phyloP scores from a whole-genome alignment of 371 early-diverging fungal genomes.

The Saksenaea vasiformis region DNA sequence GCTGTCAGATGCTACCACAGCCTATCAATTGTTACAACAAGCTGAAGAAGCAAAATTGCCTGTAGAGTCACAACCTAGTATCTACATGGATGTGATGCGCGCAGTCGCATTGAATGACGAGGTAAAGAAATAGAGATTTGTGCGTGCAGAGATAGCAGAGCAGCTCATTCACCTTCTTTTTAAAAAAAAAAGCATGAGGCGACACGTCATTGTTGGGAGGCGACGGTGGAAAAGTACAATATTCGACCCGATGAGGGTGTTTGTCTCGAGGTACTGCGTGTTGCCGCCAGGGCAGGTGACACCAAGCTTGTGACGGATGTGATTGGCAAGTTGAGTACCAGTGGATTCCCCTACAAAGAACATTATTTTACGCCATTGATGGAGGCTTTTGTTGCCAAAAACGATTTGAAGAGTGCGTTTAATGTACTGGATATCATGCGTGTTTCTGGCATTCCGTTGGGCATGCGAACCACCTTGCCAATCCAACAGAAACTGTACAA shows the following conservation, averaged over 20 bases:
- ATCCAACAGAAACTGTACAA: constrained; percentile 26
- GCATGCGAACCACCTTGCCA: constrained; percentile 41
- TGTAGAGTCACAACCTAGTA: constrained; percentile 38
- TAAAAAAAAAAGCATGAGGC: constrained; percentile 42
- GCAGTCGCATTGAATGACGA: constrained; percentile 40
- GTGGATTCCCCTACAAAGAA: constrained; percentile 61
- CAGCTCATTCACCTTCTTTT: not conserved
- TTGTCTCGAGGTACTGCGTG: constrained; percentile 56
- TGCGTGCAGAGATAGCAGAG: not conserved
- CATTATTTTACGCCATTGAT: constrained; percentile 72
- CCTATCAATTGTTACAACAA: constrained; percentile 51
- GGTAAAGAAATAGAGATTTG: constrained; percentile 25
- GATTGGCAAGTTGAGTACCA: constrained; percentile 55
- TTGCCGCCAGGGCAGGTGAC: constrained; percentile 64
- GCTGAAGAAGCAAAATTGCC: constrained; percentile 47
- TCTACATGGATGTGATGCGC: constrained; percentile 54
- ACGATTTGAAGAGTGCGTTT: constrained; percentile 65
- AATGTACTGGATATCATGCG: constrained; percentile 70
- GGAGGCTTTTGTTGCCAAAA: constrained; percentile 60
- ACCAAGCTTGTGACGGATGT: constrained; percentile 59
- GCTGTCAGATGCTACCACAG: constrained; percentile 38
- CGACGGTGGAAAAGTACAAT: constrained; percentile 36
- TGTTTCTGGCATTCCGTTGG: constrained; percentile 47
- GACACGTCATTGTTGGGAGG: constrained; percentile 55
- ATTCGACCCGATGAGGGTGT: constrained; percentile 67